Base-by-base conservation (phyloP, 2,329 filamentous ascomycete species). In the Aquanectria penicillioides region DNA sequence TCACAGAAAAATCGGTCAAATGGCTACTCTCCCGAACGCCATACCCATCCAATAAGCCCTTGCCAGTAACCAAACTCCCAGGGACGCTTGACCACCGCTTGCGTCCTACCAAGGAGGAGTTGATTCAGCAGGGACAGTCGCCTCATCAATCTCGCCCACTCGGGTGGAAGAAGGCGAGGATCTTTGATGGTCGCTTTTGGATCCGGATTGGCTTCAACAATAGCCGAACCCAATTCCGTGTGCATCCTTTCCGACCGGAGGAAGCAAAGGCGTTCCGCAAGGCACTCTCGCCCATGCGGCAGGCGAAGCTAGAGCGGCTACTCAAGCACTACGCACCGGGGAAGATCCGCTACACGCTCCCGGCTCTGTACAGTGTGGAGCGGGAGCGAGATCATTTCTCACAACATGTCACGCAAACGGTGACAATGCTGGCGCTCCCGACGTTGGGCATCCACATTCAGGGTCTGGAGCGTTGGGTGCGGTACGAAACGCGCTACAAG, bases 171-270 rank as follows among this genome's bases (percentile, higher is more conserved):
- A 69, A 63, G 17, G 63, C 69, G 11, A 70, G 71, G 41, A 70
- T 83, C 51, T 90, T 81, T 75, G 87, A 90, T 70, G 83, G 85
- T 0, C 83, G 87, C 2, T 89, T 82, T 72, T 90, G 87, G 87
- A 73, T 89, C 13, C 77, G 80, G 13, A 53, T 86, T 9, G 72
- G 73, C 17, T 74, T 78, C 41, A 78, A n/a, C n/a, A n/a, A 80
- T 5, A 72, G 80, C 6, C 78, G 78, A 3, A 75, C 75, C 46
- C 70, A 71, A 12, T 73, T 84, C 13, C 69, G 75, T 15, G 61
- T 87, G 2, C 77, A 76, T 28, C 85, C 85, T 0, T 82, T 84
- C 63, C 69, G 75, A 3, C 62, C 67, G 2, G 75, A 77, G 28
- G 73, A 82, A 58, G 77, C 78, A 34, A 82, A 83, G 63, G 61